These are phyloP conservation scores for Tephrocybe sp. DNA, from an alignment of 768 basidiomycete species.

Conservation along the genomic window DNA sequence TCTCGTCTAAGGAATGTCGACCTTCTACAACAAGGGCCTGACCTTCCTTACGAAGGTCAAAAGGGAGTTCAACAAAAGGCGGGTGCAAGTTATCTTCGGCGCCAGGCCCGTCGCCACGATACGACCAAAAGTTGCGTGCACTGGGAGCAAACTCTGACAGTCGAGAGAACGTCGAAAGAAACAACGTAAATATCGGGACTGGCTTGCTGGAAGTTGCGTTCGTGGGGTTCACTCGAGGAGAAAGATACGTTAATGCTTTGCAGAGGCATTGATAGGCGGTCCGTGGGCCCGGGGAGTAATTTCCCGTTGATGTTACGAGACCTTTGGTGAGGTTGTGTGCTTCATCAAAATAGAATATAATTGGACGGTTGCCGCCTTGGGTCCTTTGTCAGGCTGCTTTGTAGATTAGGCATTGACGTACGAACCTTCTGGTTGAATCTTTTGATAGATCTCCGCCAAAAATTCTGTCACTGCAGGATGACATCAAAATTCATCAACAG, in stretches of 20 bases:
- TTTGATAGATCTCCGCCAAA: too few relatives aligned
- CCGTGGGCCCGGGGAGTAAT: not conserved
- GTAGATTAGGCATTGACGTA: too few relatives aligned
- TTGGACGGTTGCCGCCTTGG: not conserved
- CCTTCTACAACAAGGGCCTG: not conserved
- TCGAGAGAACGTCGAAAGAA: not conserved
- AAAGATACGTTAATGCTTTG: constrained; percentile 1
- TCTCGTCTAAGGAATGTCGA: not conserved
- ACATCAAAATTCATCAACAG: too few relatives aligned
- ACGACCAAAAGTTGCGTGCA: not conserved
- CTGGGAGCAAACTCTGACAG: not conserved
- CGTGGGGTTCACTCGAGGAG: too few relatives aligned
- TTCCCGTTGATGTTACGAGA: not conserved
- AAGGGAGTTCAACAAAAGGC: constrained; percentile 1
- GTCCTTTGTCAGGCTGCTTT: too few relatives aligned
- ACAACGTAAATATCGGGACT: not conserved
- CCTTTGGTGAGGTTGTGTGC: not conserved
- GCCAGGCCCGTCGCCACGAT: not conserved
- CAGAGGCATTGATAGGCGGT: constrained; percentile 10
- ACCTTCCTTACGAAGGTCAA: not conserved
- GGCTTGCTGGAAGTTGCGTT: too few relatives aligned
- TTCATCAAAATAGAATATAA: constrained; percentile 2
- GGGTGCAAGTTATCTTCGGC: not conserved
- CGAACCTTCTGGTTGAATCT: too few relatives aligned
- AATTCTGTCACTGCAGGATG: too few relatives aligned